Evolutionary conservation across 257 asterid species (phyloP).

Genomic region (Misopates orontium): DNA sequence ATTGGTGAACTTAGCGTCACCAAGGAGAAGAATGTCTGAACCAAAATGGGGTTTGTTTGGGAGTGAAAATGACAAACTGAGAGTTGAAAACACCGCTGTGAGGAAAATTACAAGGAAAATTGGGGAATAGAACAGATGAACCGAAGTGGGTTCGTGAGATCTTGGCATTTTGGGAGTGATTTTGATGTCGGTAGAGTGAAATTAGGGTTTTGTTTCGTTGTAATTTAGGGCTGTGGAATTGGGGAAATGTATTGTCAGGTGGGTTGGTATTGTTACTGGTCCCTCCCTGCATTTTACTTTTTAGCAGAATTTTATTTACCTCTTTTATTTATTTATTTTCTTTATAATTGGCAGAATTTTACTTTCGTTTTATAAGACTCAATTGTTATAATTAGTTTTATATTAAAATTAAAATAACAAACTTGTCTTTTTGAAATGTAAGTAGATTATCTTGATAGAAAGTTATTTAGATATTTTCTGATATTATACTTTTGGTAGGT

Average conservation of each 20-base stretch:
- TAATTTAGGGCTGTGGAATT: background rate
- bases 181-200: background rate
- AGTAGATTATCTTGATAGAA: too few relatives aligned
- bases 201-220: slow-evolving; percentile 17
- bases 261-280: background rate
- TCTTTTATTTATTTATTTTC: too few relatives aligned
- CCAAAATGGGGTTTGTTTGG: slow-evolving; percentile 47
- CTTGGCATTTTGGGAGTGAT: slow-evolving; percentile 13
- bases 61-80: slow-evolving; percentile 43
- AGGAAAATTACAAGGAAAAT: slow-evolving; percentile 30
- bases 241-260: slow-evolving; percentile 8
- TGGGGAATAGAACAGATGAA: background rate
- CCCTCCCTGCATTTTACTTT: too few relatives aligned
- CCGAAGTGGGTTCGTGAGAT: background rate
- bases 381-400: too few relatives aligned
- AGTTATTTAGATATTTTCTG: too few relatives aligned
- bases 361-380: too few relatives aligned
- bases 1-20: slow-evolving; percentile 54
- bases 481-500: too few relatives aligned
- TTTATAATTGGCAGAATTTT: too few relatives aligned
- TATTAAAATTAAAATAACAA: too few relatives aligned
- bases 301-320: too few relatives aligned
- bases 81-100: slow-evolving; percentile 26
- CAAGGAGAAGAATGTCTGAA: slow-evolving; percentile 46
- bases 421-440: too few relatives aligned